Percentiles rank a stretch among this genome's conserved stretches.
Evolutionary conservation across 225 moss, liverwort and hornwort genomes (phyloP).

Genomic region (Thuidium tamariscinum): DNA sequence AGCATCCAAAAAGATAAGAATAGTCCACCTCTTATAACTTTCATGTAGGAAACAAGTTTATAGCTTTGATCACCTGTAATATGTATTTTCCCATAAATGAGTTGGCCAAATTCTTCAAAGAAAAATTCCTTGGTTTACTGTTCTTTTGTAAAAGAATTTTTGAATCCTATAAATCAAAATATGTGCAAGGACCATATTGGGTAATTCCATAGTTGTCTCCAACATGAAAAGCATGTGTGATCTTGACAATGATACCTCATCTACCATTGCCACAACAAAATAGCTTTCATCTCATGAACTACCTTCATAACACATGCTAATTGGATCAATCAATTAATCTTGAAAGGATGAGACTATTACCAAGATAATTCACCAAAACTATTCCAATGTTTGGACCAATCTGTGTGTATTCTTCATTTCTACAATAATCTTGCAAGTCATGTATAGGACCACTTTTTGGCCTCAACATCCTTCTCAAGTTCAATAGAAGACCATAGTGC

Average conservation of each 20-base stretch:
- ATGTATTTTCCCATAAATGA: background rate
- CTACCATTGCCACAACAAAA: background rate
- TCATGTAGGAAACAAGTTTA: background rate
- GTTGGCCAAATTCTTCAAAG: accelerated
- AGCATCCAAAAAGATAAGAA: background rate
- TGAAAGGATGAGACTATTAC: background rate
- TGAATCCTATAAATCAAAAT: background rate
- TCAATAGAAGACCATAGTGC: background rate
- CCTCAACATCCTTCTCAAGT: background rate
- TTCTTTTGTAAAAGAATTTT: background rate
- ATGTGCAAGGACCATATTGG: background rate
- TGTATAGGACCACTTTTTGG: background rate
- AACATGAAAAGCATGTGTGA: background rate
- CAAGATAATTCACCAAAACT: no score
- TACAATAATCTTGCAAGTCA: background rate
- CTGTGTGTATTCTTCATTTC: background rate
- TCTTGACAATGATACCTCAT: background rate
- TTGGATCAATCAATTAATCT: background rate
- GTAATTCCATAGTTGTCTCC: background rate
- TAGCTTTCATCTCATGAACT: background rate
- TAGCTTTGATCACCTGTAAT: background rate
- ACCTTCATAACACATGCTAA: background rate
- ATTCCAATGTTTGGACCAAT: background rate
- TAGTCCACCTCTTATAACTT: accelerated
- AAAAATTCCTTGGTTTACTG: background rate